phyloP scores from a whole-genome alignment of 2,329 filamentous ascomycete species.

The Pyrenochaeta sp. region DNA sequence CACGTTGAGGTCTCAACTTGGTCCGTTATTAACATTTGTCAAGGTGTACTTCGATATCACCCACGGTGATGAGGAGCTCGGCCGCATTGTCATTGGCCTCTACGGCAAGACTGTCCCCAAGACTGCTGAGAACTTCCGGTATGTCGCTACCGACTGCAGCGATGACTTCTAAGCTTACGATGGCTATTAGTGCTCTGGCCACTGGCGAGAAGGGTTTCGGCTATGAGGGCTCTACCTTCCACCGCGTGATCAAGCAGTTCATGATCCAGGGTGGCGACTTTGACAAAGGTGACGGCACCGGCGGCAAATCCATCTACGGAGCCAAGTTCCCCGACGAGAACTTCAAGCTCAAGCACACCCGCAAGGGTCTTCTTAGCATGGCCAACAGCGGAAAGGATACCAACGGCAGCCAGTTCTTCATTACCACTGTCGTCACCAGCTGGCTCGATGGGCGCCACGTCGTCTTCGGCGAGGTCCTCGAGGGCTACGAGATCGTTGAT shows the following conservation, averaged over 20 bases:
- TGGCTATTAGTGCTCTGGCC: conserved; percentile 75
- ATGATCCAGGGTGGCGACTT: conserved; percentile 90
- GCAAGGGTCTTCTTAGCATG: conserved; percentile 78
- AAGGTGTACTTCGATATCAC: conserved; percentile 83
- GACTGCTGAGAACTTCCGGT: conserved; percentile 73
- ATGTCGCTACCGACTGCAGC: background rate
- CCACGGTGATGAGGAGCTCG: conserved; percentile 77
- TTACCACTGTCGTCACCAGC: conserved; percentile 81
- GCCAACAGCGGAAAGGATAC: conserved; percentile 82
- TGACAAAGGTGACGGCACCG: conserved; percentile 81
- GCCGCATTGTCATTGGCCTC: conserved; percentile 80
- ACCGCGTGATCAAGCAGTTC: conserved; percentile 89
- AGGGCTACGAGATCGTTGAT: conserved; percentile 82
- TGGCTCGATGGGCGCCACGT: conserved; percentile 88
- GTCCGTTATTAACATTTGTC: conserved; percentile 1
- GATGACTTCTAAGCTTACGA: conserved; percentile 15
- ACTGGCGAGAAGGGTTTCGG: conserved; percentile 88
- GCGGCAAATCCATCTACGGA: conserved; percentile 89
- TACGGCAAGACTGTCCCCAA: conserved; percentile 89
- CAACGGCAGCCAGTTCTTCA: conserved; percentile 80
- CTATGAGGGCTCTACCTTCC: conserved; percentile 83
- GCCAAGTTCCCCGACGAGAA: conserved; percentile 87
- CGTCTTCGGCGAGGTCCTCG: conserved; percentile 87
- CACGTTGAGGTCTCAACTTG: background rate
- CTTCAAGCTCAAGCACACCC: conserved; percentile 93